Base-by-base conservation (phyloP, 352 stramenopile genomes). In the Phytopythium aichiense region DNA sequence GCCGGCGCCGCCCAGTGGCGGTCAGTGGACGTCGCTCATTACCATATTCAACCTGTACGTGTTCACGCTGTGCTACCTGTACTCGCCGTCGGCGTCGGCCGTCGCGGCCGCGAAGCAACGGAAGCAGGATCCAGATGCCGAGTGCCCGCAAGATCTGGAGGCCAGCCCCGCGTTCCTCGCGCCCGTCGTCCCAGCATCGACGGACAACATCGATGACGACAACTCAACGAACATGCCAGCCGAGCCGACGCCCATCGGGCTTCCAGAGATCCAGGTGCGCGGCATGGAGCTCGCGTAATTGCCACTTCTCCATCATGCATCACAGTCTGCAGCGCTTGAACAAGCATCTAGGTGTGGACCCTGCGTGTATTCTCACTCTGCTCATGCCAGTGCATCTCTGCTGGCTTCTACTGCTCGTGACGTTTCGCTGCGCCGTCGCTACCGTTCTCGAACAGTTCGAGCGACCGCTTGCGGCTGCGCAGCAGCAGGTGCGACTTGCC, bases 31-130 rank as follows among this genome's bases (percentile, higher is more conserved):
- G 0, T 72, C 72, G 13, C 72, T 76, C 23, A 65, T 74, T 20
- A 68, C 77, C 20, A 71, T 88, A 35, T 87, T 87, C 63, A 88
- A 88, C 42, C 33, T 88, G 8, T 88, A 88, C 66, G 66, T 88
- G 20, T 84, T 71, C 63, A 73, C 60, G 22, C 56, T 88, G 57
- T 73, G 75, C 68, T 88, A 85, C 49, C 51, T 88, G 46, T 84
- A 84, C 58, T 76, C 76, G 16, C 76, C 78, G 35, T 88, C 78
- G 0, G 59, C 72, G 1, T 67, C 72, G 16, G 71, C 76, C 15
- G 61, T 88, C 20, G 56, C 63, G 7, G 61, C 53, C 7, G 58
- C 72, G 8, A 73, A 71, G 30, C 65, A 76, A 16, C 64, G 67
- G 6, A 64, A 67, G 38, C 48, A 65, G 51, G 31, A 35, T 0